Percentiles rank a stretch among this genome's conserved stretches.
Conservation (phyloP, 2,329 filamentous ascomycete species). For the Apiospora koreana region DNA sequence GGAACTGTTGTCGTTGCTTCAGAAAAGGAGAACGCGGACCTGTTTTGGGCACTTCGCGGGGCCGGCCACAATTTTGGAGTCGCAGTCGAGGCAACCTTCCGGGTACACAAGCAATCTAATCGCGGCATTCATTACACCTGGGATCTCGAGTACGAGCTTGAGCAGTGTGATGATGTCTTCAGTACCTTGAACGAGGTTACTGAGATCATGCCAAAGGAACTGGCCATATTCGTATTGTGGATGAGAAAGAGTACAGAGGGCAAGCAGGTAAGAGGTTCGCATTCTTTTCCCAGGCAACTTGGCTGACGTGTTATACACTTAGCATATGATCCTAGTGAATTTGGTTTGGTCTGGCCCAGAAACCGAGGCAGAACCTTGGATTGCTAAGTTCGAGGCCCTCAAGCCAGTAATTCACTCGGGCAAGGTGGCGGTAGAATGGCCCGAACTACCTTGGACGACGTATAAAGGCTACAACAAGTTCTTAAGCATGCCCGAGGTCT, state of each 20-base stretch:
- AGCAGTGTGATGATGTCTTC: constrained; percentile 1
- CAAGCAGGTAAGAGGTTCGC: background rate
- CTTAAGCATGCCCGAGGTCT: constrained; percentile 1
- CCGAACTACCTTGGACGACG: background rate
- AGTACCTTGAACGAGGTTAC: background rate
- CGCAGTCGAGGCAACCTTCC: background rate
- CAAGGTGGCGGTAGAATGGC: background rate
- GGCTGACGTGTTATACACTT: background rate
- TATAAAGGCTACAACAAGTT: constrained; percentile 10
- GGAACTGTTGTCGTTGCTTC: background rate
- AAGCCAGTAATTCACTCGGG: background rate
- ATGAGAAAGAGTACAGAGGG: constrained; percentile 8
- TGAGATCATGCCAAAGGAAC: background rate
- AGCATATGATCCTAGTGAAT: constrained; percentile 5
- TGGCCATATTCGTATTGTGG: constrained; percentile 6
- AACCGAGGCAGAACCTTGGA: background rate
- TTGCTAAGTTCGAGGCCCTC: background rate
- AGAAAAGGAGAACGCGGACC: constrained; percentile 3
- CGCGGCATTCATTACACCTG: constrained; percentile 1
- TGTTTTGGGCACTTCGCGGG: constrained; percentile 8
- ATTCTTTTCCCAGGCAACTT: background rate
- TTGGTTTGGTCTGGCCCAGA: background rate
- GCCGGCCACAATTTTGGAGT: constrained; percentile 9
- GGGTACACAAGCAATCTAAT: background rate
- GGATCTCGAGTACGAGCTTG: constrained; percentile 8